Evolutionary conservation across 768 basidiomycete species (phyloP), one percentile per base, ranked within the genome.

Genomic region (Macrolepiota dolichaula): DNA sequence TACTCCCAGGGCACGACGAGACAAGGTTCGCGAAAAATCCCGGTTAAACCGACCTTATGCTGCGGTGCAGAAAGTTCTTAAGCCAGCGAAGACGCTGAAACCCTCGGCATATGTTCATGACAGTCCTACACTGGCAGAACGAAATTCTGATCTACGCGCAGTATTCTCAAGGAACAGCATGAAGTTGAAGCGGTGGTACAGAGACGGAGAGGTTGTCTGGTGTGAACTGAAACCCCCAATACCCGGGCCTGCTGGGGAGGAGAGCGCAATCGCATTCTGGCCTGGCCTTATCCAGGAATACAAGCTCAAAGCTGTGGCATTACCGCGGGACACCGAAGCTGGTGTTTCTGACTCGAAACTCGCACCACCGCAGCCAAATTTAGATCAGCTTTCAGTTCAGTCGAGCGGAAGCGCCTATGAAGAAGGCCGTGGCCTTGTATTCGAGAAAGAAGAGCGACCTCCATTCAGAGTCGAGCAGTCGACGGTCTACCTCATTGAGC

Each of bases 401-500:
- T 55, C 54, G 42, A 35, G 46, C 22, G 59, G 62, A 35, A 59
- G 55, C 36, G 62, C 58, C 13, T 59, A 65, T 13, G 63, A 65
- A 11, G 65, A 67, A n/a, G 66, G 70, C 37, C 63, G 63, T 40
- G 69, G 67, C 15, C 64, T 66, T 19, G 60, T 69, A 56, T 54
- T 71, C 42, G 64, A 71, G 59, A 63, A 67, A 37, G 63, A 65
- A 55, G 65, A 63, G 25, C 35, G 65, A 38, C 36, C 69, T 24
- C 81, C 82, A 0, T 92, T 87, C 87, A 78, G 72, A 5, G 77
- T 91, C 47, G 70, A 74, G 9, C 89, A 92, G 66, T 82, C 76
- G n/a, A 76, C 77, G 13, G 69, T 76, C 6, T 94, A 93, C 74
- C 86, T 83, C 67, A 77, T 92, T 57, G 85, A 86, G 66, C 75